These are phyloP conservation scores for Aspergillus conjunctus DNA, from an alignment of 495 filamentous ascomycete species.

Conservation along the genomic window DNA sequence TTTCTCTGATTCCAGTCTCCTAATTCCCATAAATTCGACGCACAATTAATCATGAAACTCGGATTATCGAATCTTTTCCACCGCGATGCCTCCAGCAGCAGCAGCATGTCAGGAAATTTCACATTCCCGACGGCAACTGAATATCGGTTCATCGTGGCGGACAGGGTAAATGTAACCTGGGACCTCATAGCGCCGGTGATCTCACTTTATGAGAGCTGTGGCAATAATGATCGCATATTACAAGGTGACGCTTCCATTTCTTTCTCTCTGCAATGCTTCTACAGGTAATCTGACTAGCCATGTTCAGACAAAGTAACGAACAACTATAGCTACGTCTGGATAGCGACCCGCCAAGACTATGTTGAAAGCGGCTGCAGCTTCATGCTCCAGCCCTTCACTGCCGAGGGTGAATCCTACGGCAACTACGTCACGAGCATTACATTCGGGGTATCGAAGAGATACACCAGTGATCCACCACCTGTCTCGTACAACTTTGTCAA, in stretches of 20 bases:
- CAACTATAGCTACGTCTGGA: constrained; percentile 22
- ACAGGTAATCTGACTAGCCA: background rate
- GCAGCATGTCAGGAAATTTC: constrained; percentile 1
- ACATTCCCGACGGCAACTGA: constrained; percentile 11
- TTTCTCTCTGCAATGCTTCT: background rate
- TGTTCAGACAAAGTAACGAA: constrained; percentile 18
- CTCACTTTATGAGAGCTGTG: constrained; percentile 18
- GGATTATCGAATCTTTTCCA: too few species aligned
- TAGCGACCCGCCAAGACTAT: constrained; percentile 20
- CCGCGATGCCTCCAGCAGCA: too few species aligned
- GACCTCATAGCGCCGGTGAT: constrained; percentile 14
- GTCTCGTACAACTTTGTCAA: constrained; percentile 19
- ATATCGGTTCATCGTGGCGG: constrained; percentile 15
- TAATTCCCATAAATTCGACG: too few species aligned
- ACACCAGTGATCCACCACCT: constrained; percentile 20
- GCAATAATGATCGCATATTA: background rate
- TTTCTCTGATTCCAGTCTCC: too few species aligned
- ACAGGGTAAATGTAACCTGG: constrained; percentile 22
- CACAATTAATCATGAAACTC: too few species aligned
- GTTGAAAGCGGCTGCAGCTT: constrained; percentile 23
- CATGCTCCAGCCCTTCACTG: constrained; percentile 11
- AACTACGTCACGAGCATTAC: constrained; percentile 17
- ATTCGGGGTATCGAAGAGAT: constrained; percentile 23
- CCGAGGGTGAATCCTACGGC: constrained; percentile 6
- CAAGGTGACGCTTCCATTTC: background rate